Evolutionary conservation across 2,329 filamentous ascomycete species (phyloP).

Genomic region (Aspergillus nomiae): DNA sequence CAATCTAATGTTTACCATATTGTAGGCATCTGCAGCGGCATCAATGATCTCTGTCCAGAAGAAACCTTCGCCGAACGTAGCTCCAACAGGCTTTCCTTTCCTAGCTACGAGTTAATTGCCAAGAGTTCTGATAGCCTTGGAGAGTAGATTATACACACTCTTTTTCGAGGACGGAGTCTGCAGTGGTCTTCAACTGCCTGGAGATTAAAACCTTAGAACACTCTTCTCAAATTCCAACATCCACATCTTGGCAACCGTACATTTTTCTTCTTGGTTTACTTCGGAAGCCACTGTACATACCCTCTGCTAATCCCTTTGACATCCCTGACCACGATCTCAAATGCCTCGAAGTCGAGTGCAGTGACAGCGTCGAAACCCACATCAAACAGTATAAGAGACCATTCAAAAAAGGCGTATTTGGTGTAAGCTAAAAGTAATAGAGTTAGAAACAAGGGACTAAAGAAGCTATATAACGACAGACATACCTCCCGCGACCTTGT

Average conservation of each 20-base stretch:
- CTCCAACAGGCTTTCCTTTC: conserved; percentile 72
- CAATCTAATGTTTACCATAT: conserved; percentile 65
- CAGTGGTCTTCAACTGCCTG: conserved; percentile 54
- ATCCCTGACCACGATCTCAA: conserved; percentile 87
- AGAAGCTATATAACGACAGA: neutral
- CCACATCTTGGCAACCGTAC: conserved; percentile 48
- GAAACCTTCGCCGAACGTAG: conserved; percentile 71
- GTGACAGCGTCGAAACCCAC: conserved; percentile 96
- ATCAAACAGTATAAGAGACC: conserved; percentile 91
- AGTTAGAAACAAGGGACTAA: conserved; percentile 7
- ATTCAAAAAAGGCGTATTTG: conserved; percentile 96
- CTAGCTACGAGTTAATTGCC: conserved; percentile 49
- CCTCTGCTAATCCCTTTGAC: conserved; percentile 89
- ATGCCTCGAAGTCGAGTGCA: conserved; percentile 82
- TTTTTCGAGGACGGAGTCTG: conserved; percentile 64
- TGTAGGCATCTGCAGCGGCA: conserved; percentile 84
- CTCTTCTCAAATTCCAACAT: conserved; percentile 40
- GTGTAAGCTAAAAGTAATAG: conserved; percentile 74
- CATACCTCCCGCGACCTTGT: conserved; percentile 88
- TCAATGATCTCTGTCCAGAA: conserved; percentile 75
- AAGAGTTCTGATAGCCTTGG: conserved; percentile 12
- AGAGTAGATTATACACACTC: conserved; percentile 61
- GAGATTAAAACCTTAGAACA: conserved; percentile 37
- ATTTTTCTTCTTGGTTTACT: conserved; percentile 62
- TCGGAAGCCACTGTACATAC: conserved; percentile 97